phyloP scores from a whole-genome alignment of 108 stramenopile genomes.

The Mayamaea pseudoterrestris region DNA sequence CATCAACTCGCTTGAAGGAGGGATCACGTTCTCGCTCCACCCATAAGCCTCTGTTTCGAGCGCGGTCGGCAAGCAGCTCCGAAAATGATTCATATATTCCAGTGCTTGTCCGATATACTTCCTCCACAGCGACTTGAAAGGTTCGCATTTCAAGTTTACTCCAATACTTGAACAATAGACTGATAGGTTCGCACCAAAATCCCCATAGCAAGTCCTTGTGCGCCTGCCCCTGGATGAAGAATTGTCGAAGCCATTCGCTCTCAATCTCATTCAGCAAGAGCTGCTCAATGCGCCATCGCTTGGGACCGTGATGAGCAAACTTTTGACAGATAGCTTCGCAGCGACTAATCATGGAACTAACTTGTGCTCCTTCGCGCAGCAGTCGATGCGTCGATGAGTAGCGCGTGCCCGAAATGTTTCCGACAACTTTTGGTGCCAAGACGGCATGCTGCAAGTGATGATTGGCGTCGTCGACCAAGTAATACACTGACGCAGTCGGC shows the following conservation, averaged over 20 bases:
- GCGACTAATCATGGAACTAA: conserved; percentile 18
- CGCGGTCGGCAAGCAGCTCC: conserved; percentile 26
- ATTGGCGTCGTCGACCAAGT: conserved; percentile 81
- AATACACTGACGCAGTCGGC: conserved; percentile 56
- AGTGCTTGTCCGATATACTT: conserved; percentile 19
- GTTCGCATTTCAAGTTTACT: conserved; percentile 31
- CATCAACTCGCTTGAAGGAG: too few species aligned
- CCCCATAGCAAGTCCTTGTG: conserved; percentile 33
- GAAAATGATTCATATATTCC: conserved; percentile 40
- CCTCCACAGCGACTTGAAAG: conserved; percentile 22
- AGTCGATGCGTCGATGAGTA: conserved; percentile 49
- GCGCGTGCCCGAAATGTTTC: conserved; percentile 18
- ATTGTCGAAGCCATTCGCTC: conserved; percentile 70
- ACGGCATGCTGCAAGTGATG: conserved; percentile 68
- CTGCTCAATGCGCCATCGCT: conserved; percentile 42
- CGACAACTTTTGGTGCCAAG: conserved; percentile 18
- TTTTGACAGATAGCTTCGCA: conserved; percentile 12
- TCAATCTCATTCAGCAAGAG: conserved; percentile 41
- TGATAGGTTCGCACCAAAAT: conserved; percentile 27
- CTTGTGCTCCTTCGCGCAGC: conserved; percentile 30
- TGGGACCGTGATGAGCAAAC: conserved; percentile 40
- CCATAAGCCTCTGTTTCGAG: conserved; percentile 30
- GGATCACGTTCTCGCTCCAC: conserved; percentile 31
- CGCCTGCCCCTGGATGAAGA: conserved; percentile 46
- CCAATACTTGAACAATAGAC: conserved; percentile 30